phyloP scores from a whole-genome alignment of 805 yeast species.

The Metschnikowia baotianmanensis region DNA sequence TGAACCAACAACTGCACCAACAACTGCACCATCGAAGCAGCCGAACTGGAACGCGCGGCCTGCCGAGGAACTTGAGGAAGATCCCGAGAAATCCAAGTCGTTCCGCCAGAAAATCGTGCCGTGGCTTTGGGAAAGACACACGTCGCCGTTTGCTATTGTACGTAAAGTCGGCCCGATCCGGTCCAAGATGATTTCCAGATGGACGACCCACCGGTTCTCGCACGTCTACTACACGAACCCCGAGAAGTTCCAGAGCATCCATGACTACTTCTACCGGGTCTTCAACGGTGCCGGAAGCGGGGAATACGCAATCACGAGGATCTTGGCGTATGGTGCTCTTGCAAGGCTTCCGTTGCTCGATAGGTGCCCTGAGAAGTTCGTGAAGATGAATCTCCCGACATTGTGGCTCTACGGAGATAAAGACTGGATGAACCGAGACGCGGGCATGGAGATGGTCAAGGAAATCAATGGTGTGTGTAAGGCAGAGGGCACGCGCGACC shows the following conservation, averaged over 20 bases:
- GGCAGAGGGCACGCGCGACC: slow-evolving; percentile 8
- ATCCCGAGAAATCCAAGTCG: slow-evolving; percentile 19
- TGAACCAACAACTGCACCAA: too few species aligned
- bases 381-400: slow-evolving; percentile 44
- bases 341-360: slow-evolving; percentile 56
- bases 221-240: slow-evolving; percentile 40
- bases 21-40: too few species aligned
- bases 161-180: slow-evolving; percentile 53
- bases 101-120: slow-evolving; percentile 12
- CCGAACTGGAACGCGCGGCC: neutral
- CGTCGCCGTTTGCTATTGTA: slow-evolving; percentile 54
- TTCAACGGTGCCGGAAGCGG: slow-evolving; percentile 61
- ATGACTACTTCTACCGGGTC: slow-evolving; percentile 52
- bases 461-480: slow-evolving; percentile 21
- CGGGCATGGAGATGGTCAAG: slow-evolving; percentile 41
- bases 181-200: slow-evolving; percentile 47
- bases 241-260: slow-evolving; percentile 40
- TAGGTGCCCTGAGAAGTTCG: slow-evolving; percentile 42
- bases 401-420: slow-evolving; percentile 65
- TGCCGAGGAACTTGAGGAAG: neutral
- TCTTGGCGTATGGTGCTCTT: slow-evolving; percentile 58
- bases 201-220: slow-evolving; percentile 50
- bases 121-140: slow-evolving; percentile 51
- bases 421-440: slow-evolving; percentile 70
- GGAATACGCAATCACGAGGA: slow-evolving; percentile 59